phyloP scores from a whole-genome alignment of 2,329 filamentous ascomycete genomes.

The Ascochyta clinopodiicola region DNA sequence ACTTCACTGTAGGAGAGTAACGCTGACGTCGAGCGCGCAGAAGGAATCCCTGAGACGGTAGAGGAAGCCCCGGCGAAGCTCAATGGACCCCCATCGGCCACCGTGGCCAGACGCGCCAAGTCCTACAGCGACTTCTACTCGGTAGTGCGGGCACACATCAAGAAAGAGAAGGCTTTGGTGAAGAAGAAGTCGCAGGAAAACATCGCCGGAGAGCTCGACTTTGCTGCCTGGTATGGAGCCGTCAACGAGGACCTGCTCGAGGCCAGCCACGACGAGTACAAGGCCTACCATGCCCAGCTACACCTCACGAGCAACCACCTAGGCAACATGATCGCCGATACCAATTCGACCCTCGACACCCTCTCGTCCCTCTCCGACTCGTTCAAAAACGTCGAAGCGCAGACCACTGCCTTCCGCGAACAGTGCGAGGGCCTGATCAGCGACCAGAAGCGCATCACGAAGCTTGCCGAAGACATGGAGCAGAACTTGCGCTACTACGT shows the following conservation, averaged over 20 bases:
- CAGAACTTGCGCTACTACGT: conserved; percentile 94
- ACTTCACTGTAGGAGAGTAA: conserved; percentile 59
- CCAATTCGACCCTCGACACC: conserved; percentile 75
- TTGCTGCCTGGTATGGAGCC: conserved; percentile 64
- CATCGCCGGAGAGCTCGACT: conserved; percentile 65
- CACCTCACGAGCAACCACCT: conserved; percentile 82
- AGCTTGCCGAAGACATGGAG: conserved; percentile 81
- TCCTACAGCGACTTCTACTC: conserved; percentile 82
- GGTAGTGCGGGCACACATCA: conserved; percentile 64
- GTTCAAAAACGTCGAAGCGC: conserved; percentile 84
- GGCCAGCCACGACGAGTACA: conserved; percentile 83
- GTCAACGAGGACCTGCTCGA: conserved; percentile 74
- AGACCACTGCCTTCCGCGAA: conserved; percentile 90
- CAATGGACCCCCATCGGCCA: conserved; percentile 70
- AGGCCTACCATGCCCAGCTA: conserved; percentile 83
- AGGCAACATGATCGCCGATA: conserved; percentile 77
- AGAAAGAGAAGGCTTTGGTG: conserved; percentile 55
- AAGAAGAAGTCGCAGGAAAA: conserved; percentile 50
- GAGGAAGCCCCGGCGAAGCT: conserved; percentile 62
- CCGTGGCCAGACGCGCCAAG: conserved; percentile 69
- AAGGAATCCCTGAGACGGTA: conserved; percentile 64
- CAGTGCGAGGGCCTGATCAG: conserved; percentile 87
- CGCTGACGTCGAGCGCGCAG: conserved; percentile 59
- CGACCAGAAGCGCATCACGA: conserved; percentile 80
- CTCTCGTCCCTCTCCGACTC: conserved; percentile 82